Base-by-base conservation (phyloP, 2,329 filamentous ascomycete species). In the Boeremia lycopersici region DNA sequence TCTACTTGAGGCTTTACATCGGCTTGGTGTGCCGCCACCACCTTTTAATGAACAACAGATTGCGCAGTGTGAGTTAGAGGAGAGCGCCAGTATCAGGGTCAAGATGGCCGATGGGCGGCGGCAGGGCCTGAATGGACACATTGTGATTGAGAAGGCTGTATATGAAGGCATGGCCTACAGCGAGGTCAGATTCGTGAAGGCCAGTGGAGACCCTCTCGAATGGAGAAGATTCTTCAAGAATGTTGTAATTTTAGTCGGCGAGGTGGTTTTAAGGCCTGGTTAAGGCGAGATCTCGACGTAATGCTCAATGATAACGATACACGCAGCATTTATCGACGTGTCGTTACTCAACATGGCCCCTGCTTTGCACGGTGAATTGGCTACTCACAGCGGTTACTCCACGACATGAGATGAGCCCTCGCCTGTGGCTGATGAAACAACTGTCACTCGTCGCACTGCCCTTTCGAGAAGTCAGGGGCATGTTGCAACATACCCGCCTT, bases 201-300 rank as follows among this genome's bases (percentile, higher is more conserved):
- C 90, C 48, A 97, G 96, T 78, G 95, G 95, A 6, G 95, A 99
- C 78, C 95, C 95, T 5, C 78, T 99, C 44, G 93, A 98, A 78
- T 99, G 96, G 95, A 85, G 95, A 57, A 82, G 95, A 30, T 91
- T 99, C 73, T 99, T 99, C 81, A 99, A 99, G 78, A 93, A 91
- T 75, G 85, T 97, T n/a, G 90, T 90, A 28, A 81, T 96, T 60
- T 80, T 93, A 56, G 96, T 93, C 77, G 90, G 90, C 70, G 91
- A 96, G 71, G 91, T 86, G 8, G 88, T 98, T 39, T 90, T 78
- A 59, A 72, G 72, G 58, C 72, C 73, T 30, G 60, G 57, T 50
- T 72, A 59, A 57, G 26, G 28, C 13, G 4, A 11, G 13, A 28
- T 19, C 4, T 39, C 5, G 9, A 31, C 2, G 11, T 33, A 5